phyloP scores from a whole-genome alignment of 495 filamentous ascomycete genomes.

The Tuber calosporum region DNA sequence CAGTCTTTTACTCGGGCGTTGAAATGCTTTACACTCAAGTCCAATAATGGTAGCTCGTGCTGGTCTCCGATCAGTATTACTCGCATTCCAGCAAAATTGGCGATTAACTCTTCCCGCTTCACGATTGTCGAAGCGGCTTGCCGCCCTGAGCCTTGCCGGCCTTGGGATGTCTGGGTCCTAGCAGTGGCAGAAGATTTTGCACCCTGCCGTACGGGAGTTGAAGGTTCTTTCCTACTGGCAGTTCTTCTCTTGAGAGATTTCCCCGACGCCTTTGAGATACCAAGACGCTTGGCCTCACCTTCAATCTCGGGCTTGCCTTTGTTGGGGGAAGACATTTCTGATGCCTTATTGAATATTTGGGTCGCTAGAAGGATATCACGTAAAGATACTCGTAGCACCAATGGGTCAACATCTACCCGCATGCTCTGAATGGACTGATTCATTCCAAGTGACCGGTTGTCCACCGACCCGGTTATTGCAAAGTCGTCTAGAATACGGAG shows the following conservation, averaged over 20 bases:
- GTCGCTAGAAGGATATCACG: conserved; percentile 89
- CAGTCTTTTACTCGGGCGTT: conserved; percentile 76
- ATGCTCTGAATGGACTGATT: conserved; percentile 67
- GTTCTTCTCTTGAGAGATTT: conserved; percentile 54
- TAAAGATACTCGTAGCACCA: conserved; percentile 85
- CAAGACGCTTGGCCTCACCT: conserved; percentile 56
- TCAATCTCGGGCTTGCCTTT: conserved; percentile 41
- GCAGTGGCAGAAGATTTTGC: conserved; percentile 44
- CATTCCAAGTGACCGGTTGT: conserved; percentile 58
- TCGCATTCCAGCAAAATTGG: conserved; percentile 77
- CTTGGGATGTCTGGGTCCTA: conserved; percentile 41
- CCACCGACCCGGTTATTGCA: conserved; percentile 79
- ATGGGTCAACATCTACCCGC: conserved; percentile 76
- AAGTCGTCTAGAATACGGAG: conserved; percentile 94
- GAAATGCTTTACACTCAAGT: conserved; percentile 90
- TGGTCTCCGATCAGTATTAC: conserved; percentile 91
- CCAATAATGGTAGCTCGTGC: conserved; percentile 87
- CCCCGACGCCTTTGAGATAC: conserved; percentile 54
- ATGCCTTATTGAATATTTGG: conserved; percentile 87
- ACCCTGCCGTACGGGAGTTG: conserved; percentile 51
- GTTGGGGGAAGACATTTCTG: conserved; percentile 62
- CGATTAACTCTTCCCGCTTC: conserved; percentile 74
- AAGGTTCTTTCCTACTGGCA: conserved; percentile 56
- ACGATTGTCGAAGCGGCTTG: conserved; percentile 51
- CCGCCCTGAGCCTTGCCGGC: conserved; percentile 25